phyloP scores from a whole-genome alignment of 2,329 filamentous ascomycete genomes.

The Colletotrichum liaoningense region DNA sequence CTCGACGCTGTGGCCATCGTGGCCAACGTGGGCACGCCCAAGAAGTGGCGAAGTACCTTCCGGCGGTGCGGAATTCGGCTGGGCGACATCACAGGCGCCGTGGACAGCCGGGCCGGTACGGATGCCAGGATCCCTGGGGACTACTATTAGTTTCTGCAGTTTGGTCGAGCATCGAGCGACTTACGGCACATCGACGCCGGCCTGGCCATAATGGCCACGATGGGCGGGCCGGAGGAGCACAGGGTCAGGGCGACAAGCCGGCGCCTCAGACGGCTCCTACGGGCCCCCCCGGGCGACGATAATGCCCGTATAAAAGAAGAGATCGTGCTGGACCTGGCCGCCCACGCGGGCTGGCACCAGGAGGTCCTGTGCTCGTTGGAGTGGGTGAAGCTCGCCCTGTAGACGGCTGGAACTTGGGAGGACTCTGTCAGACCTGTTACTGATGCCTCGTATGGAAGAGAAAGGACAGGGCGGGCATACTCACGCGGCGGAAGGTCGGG shows the following conservation, averaged over 20 bases:
- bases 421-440: neutral
- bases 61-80: neutral
- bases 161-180: neutral
- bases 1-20: neutral
- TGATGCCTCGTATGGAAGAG: neutral
- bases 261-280: too few relatives aligned
- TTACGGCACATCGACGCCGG: neutral
- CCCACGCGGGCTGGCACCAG: neutral
- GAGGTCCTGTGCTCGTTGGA: neutral
- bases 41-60: neutral
- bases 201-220: neutral
- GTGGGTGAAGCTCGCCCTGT: neutral
- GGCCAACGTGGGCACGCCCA: neutral
- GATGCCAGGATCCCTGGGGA: neutral
- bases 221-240: too few relatives aligned
- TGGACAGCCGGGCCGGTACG: neutral
- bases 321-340: neutral
- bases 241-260: too few relatives aligned
- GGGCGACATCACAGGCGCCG: neutral
- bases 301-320: too few relatives aligned
- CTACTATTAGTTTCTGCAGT: neutral
- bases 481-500: neutral
- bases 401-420: neutral
- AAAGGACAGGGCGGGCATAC: neutral
- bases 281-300: too few relatives aligned